These are phyloP conservation scores for Penicillium sp. DNA, from an alignment of 2,329 filamentous ascomycete species.

Conservation along the genomic window DNA sequence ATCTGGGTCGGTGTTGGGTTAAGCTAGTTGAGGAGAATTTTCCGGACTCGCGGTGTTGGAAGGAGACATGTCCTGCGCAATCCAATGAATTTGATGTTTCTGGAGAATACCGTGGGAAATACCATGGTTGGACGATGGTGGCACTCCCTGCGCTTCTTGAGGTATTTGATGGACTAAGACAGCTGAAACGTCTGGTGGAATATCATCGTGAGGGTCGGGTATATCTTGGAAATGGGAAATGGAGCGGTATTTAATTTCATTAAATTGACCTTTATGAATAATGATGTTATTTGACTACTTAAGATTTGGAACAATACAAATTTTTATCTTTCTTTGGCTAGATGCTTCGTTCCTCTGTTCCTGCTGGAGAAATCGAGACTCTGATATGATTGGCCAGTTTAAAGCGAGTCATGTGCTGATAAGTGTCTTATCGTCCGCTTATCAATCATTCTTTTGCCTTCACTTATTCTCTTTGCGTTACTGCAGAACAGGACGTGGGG, in stretches of 20 bases:
- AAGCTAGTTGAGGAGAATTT: slow-evolving; percentile 33
- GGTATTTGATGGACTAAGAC: slow-evolving; percentile 26
- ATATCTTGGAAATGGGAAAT: slow-evolving; percentile 27
- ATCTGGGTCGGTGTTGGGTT: slow-evolving; percentile 21
- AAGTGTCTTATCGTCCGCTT: slow-evolving; percentile 13
- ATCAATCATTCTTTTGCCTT: neutral
- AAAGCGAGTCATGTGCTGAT: slow-evolving; percentile 31
- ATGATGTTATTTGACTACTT: too few species aligned
- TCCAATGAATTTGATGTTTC: neutral
- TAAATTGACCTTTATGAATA: neutral
- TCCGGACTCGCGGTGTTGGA: slow-evolving; percentile 21
- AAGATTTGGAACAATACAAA: too few species aligned
- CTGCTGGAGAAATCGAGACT: slow-evolving; percentile 8
- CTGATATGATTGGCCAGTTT: slow-evolving; percentile 34
- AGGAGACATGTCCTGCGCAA: slow-evolving; percentile 9
- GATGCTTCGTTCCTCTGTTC: too few species aligned
- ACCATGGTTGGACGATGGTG: slow-evolving; percentile 28
- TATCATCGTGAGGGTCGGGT: slow-evolving; percentile 24
- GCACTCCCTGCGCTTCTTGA: slow-evolving; percentile 28
- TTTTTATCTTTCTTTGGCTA: too few species aligned
- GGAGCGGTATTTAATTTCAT: slow-evolving; percentile 7
- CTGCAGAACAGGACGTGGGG: neutral
- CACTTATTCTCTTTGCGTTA: neutral
- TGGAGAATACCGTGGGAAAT: slow-evolving; percentile 10
- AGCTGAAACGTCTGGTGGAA: slow-evolving; percentile 23